A percentile compares a stretch with the other conserved stretches of the same genome.
phyloP scores from a whole-genome alignment of 768 basidiomycete genomes.

The Mycena sanguinolenta region DNA sequence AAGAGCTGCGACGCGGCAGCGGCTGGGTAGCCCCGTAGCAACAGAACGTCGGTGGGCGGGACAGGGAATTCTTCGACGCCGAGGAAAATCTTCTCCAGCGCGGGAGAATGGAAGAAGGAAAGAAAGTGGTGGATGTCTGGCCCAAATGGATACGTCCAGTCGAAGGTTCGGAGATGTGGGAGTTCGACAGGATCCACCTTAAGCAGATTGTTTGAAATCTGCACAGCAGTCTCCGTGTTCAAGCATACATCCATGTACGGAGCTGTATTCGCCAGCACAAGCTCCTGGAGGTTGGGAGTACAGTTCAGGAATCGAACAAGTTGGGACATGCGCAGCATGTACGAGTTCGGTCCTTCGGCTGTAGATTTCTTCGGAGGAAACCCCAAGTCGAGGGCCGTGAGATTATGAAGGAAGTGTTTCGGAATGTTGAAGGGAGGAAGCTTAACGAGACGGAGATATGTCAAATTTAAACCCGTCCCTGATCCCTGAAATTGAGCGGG shows the following conservation, averaged over 20 bases:
- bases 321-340: constrained; percentile 55
- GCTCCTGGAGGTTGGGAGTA: constrained; percentile 56
- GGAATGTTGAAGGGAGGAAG: constrained; percentile 57
- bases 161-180: constrained; percentile 55
- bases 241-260: constrained; percentile 53
- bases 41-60: constrained; percentile 21
- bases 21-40: constrained; percentile 35
- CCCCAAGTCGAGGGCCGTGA: constrained; percentile 58
- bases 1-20: constrained; percentile 28
- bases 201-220: constrained; percentile 2
- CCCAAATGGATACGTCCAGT: constrained; percentile 62
- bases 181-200: constrained; percentile 49
- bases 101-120: constrained; percentile 55
- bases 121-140: constrained; percentile 59
- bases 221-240: constrained; percentile 31
- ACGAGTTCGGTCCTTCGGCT: constrained; percentile 44
- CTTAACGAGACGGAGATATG: constrained; percentile 56
- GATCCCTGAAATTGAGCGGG: constrained; percentile 16
- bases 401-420: constrained; percentile 50
- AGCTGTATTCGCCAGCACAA: constrained; percentile 57
- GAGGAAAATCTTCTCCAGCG: constrained; percentile 59
- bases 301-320: constrained; percentile 52
- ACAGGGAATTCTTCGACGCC: constrained; percentile 51
- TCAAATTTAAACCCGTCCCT: constrained; percentile 38
- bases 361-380: constrained; percentile 48